Evolutionary conservation across 495 filamentous ascomycete species (phyloP), one percentile per base, ranked within the genome.

Genomic region (Hypoxylon cercidicola): DNA sequence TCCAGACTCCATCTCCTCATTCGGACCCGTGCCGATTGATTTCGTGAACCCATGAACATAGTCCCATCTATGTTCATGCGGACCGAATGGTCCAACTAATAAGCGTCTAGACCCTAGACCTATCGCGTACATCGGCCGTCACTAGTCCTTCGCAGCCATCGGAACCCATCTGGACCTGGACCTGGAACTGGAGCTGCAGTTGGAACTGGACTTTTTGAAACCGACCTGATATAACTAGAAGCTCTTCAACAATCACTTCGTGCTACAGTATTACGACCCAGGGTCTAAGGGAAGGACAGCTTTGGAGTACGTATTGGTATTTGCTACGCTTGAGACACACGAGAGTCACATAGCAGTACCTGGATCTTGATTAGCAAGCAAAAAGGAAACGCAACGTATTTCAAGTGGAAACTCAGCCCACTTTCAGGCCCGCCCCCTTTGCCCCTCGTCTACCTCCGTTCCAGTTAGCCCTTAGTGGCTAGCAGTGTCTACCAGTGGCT

Each of bases 401-500:
- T 55, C 50, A 45, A 68, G 55, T 55, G 60, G 65, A 32, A 23
- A 60, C 65, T 50, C 45, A 60, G 43, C 50, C 65, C 60, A 60
- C 55, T 58, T 58, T 11, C 40, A 47, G 60, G 58, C 30, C 50
- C 65, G 44, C 45, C 60, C 65, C 65, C 64, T 68, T 68, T 68
- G 59, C 65, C 65, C 65, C 60, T 68, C 65, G 30, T 32, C 30
- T 32, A 11, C 10, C 4, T 32, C 30, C 23, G 23, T 25, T 25
- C 23, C 23, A 25, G 23, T 25, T 30, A 18, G 9, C 18, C 25
- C 32, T 18, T 21, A 23, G 21, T 20, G 15, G 5, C 30, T 51
- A 13, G 23, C 19, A 49, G 46, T 16, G 10, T 6, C 37, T 63
- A 19, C 55, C 44, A 62, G 48, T 56, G 56, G 37, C 47, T 32